phyloP scores from a whole-genome alignment of 1,139 yeast genomes.

The Taphrina wiesneri region DNA sequence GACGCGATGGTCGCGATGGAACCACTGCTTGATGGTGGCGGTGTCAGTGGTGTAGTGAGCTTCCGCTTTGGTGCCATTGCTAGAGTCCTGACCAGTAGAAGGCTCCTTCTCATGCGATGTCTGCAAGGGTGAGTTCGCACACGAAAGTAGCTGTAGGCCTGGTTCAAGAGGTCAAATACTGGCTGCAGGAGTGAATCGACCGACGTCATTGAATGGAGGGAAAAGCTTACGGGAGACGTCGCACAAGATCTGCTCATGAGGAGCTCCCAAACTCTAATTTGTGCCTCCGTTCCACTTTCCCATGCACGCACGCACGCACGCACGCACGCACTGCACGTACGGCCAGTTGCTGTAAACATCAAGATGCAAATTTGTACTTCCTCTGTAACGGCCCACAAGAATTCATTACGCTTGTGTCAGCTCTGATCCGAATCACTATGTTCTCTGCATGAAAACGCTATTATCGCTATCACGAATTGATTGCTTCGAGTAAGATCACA shows the following conservation, averaged over 20 bases:
- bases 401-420: no score
- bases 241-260: neutral
- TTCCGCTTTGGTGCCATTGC: constrained; percentile 4
- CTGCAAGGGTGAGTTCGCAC: neutral
- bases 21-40: neutral
- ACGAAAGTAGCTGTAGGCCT: neutral
- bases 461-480: no score
- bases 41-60: neutral
- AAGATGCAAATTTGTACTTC: neutral
- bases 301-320: no score
- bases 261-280: neutral
- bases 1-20: neutral
- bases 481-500: no score
- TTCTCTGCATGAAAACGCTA: no score
- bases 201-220: neutral
- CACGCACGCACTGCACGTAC: no score
- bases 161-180: neutral
- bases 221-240: neutral
- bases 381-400: no score
- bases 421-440: no score
- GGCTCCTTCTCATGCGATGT: constrained; percentile 14
- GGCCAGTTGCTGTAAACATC: neutral
- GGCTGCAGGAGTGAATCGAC: neutral
- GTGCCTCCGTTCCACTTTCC: neutral
- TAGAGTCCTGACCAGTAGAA: neutral